A percentile compares a stretch with the other conserved stretches of the same genome.
Conservation (phyloP, 495 filamentous ascomycete species). For the Cercophora scortea region DNA sequence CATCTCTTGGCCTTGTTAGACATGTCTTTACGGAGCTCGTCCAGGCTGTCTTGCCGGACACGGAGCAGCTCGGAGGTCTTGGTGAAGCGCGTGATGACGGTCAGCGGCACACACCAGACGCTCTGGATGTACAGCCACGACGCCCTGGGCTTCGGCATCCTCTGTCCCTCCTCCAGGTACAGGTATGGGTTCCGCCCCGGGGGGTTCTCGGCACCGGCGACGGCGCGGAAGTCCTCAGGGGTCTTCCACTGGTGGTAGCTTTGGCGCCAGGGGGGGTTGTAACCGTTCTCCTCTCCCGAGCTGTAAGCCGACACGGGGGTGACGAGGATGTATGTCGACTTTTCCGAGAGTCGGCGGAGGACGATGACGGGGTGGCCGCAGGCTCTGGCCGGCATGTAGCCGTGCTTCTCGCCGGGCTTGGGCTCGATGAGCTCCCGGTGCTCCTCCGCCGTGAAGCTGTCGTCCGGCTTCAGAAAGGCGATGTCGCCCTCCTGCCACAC, state of each 20-base stretch:
- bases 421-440: background rate
- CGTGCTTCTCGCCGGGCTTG: background rate
- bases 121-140: constrained; percentile 23
- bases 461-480: constrained; percentile 15
- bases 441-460: constrained; percentile 4
- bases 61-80: constrained; percentile 4
- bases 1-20: background rate
- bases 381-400: constrained; percentile 11
- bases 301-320: constrained; percentile 26
- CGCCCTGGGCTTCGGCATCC: constrained; percentile 20
- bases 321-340: constrained; percentile 12
- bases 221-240: constrained; percentile 18
- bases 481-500: constrained; percentile 21
- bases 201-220: constrained; percentile 13
- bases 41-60: background rate
- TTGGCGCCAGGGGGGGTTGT: constrained; percentile 24
- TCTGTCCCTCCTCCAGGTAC: constrained; percentile 5
- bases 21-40: background rate
- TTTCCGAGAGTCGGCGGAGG: constrained; percentile 7
- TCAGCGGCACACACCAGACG: constrained; percentile 14
- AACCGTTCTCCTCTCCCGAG: constrained; percentile 10
- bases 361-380: constrained; percentile 28
- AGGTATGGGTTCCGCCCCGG: constrained; percentile 3
- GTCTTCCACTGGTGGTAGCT: constrained; percentile 6
- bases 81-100: constrained; percentile 13